These are phyloP conservation scores for Coelastrella sp. DNA, from an alignment of 139 green algal genomes.

Conservation along the genomic window DNA sequence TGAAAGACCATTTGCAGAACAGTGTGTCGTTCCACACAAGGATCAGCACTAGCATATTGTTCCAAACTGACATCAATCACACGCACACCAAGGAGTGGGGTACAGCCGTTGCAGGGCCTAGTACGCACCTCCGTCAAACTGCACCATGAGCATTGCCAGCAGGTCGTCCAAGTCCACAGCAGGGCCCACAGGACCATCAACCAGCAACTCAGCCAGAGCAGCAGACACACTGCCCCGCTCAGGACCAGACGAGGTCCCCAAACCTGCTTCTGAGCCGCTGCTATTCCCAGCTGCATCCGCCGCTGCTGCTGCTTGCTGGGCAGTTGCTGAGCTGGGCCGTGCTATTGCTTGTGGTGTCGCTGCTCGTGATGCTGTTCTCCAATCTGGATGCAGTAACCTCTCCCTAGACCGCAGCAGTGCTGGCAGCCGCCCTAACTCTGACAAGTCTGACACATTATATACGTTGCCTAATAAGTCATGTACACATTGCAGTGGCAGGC, in stretches of 20 bases:
- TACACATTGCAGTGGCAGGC: conserved; percentile 46
- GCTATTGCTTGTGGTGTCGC: background rate
- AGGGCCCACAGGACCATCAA: background rate
- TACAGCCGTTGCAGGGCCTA: too few relatives aligned
- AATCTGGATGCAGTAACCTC: background rate
- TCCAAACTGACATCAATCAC: too few relatives aligned
- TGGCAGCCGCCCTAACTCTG: conserved; percentile 17
- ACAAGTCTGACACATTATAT: conserved; percentile 25
- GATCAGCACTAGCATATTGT: too few relatives aligned
- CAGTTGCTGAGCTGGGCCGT: background rate
- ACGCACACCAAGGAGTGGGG: too few relatives aligned
- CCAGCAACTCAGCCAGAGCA: conserved; percentile 5
- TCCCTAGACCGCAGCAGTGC: conserved; percentile 1
- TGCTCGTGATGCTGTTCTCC: background rate
- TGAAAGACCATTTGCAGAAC: too few relatives aligned
- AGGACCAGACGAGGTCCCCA: background rate
- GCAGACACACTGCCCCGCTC: conserved; percentile 15
- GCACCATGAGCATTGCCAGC: conserved; percentile 27
- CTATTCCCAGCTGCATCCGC: background rate
- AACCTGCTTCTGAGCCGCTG: background rate
- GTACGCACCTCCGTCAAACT: conserved; percentile 42
- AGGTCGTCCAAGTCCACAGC: conserved; percentile 47
- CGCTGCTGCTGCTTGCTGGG: background rate
- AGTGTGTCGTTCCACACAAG: too few relatives aligned
- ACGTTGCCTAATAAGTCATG: conserved; percentile 47